These are phyloP conservation scores for Xerophyta viscosa DNA, from an alignment of 106 monocot species.

Conservation along the genomic window DNA sequence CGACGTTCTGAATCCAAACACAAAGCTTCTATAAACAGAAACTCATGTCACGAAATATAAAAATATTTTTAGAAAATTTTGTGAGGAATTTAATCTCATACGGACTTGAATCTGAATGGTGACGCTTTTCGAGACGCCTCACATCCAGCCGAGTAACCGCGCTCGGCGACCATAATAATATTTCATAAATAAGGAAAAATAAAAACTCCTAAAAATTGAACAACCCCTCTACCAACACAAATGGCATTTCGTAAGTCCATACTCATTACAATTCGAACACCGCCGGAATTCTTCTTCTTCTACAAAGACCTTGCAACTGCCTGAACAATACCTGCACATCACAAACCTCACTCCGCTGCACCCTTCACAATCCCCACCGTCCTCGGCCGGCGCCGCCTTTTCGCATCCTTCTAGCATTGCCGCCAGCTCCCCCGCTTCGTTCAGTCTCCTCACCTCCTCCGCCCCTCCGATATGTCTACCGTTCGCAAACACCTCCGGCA, in stretches of 20 bases:
- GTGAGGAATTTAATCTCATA: no score
- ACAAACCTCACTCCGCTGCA: slow-evolving; percentile 58
- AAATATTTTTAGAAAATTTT: no score
- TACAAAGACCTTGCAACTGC: slow-evolving; percentile 53
- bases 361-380: slow-evolving; percentile 21
- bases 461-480: slow-evolving; percentile 27
- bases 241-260: slow-evolving; percentile 48
- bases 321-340: slow-evolving; percentile 42
- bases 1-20: no score
- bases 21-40: no score
- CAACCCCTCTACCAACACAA: slow-evolving; percentile 42
- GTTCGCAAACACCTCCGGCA: slow-evolving; percentile 29
- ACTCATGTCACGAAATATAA: no score
- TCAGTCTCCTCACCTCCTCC: slow-evolving; percentile 39
- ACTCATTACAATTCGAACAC: slow-evolving; percentile 55
- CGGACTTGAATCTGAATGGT: no score
- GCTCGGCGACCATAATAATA: no score
- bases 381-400: neutral
- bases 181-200: no score
- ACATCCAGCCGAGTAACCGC: no score
- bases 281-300: slow-evolving; percentile 23
- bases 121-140: no score
- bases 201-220: no score
- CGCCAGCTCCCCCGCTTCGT: slow-evolving; percentile 36
- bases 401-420: slow-evolving; percentile 25